Evolutionary conservation across 2,329 filamentous ascomycete genomes (phyloP), one percentile per base, ranked within the genome.

Genomic region (Ceratocystis albifundus): DNA sequence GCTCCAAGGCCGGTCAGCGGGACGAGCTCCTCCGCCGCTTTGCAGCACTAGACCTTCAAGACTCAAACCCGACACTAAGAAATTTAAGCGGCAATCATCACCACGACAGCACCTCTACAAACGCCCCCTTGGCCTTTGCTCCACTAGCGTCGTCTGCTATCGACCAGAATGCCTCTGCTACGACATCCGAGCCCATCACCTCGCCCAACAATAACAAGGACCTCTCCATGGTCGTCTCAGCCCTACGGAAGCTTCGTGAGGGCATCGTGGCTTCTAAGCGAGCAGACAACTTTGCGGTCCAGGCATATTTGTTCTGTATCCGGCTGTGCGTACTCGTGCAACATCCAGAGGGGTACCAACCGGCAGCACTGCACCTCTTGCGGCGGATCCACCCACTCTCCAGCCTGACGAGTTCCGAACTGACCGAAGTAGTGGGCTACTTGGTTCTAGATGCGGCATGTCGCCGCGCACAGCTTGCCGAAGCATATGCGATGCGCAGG

Each of bases 231-330:
- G 85, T 97, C 64, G 80, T 96, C 65, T 83, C 89, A 71, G 89
- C 93, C 2, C 86, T 97, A 73, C 87, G 94, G 69, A 97, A 96
- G 75, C 83, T 99, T 41, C 86, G 94, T 66, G 94, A 99, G 78
- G 92, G 88, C 28, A 87, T 97, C 61, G 84, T 96, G 2, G 89
- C 89, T 12, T 86, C 88, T 7, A 84, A 85, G 65, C 85, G 92
- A 22, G 79, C 81, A 45, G 89, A 96, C 73, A 80, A 84, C 64
- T 99, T 99, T 75, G 87, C 93, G 0, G 85, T 88, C n/a, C 86
- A 91, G 71, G 89, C 87, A 17, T 96, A 97, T 76, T 85, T 96
- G 69, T 97, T 97, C 79, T 90, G 89, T 71, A 89, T 96, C 71
- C 88, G 92, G 65, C 81, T 92, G 30, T 86, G 89, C 28, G 87